These are phyloP conservation scores for Cardiospermum halicacabum DNA, from an alignment of 345 rosid species.

Conservation along the genomic window DNA sequence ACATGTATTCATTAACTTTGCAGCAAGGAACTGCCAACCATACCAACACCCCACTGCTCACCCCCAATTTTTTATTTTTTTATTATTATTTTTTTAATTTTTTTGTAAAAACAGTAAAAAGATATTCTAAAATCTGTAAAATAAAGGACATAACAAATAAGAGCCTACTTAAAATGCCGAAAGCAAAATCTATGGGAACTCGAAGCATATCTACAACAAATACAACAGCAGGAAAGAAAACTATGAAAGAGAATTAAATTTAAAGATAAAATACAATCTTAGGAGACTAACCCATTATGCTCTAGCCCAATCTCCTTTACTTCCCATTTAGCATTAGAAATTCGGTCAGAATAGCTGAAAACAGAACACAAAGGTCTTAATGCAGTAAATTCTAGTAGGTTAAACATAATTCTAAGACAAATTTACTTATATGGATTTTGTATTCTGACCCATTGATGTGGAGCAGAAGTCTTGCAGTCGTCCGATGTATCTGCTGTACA, in stretches of 20 bases:
- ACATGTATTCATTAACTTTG: neutral
- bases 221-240: neutral
- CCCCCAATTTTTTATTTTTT: too few relatives aligned
- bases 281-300: conserved; percentile 87
- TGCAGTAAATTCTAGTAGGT: too few relatives aligned
- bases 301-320: conserved; percentile 94
- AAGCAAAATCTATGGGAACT: neutral
- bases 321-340: conserved; percentile 96
- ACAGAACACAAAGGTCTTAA: conserved; percentile 25
- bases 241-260: neutral
- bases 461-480: conserved; percentile 83
- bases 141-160: neutral
- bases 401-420: too few relatives aligned
- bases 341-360: conserved; percentile 84
- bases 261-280: conserved; percentile 2
- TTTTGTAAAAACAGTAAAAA: neutral
- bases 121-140: too few relatives aligned
- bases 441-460: conserved; percentile 93
- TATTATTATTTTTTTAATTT: neutral
- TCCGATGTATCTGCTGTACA: conserved; percentile 67
- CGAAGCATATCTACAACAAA: neutral
- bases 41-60: neutral
- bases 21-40: neutral
- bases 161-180: neutral
- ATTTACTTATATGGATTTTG: too few relatives aligned